These are phyloP conservation scores for Hydnomerulius pinastri DNA, from an alignment of 768 basidiomycete genomes.

Conservation along the genomic window DNA sequence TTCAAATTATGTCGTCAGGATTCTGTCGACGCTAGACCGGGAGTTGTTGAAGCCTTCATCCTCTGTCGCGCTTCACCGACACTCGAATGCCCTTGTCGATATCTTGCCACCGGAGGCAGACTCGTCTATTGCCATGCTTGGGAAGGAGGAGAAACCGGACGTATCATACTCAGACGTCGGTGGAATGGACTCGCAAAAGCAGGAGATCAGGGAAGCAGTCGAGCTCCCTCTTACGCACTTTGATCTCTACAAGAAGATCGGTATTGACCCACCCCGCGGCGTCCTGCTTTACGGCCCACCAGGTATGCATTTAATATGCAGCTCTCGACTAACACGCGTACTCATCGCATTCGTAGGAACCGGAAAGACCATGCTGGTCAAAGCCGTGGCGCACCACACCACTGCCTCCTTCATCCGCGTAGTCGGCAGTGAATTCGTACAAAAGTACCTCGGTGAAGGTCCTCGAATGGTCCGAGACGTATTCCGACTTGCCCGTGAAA, in stretches of 20 bases:
- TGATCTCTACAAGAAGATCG: conserved; percentile 98
- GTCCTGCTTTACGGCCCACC: conserved; percentile 97
- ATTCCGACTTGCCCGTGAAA: conserved; percentile 96
- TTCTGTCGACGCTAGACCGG: conserved; percentile 94
- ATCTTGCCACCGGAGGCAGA: conserved; percentile 98
- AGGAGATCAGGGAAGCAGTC: conserved; percentile 98
- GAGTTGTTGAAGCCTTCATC: conserved; percentile 97
- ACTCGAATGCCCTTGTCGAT: conserved; percentile 98
- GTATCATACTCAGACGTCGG: conserved; percentile 94
- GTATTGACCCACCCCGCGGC: conserved; percentile 97
- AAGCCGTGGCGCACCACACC: conserved; percentile 98
- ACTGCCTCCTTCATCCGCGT: conserved; percentile 98
- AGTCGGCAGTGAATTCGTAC: conserved; percentile 97
- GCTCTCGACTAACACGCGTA: neutral
- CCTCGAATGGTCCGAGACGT: conserved; percentile 99
- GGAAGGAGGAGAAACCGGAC: conserved; percentile 92
- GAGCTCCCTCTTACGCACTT: conserved; percentile 96
- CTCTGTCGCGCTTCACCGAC: conserved; percentile 97
- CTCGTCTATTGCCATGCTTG: conserved; percentile 94
- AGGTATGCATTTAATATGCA: conserved; percentile 47
- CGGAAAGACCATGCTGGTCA: conserved; percentile 99
- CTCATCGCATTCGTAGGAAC: conserved; percentile 62
- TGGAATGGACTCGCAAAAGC: conserved; percentile 97
- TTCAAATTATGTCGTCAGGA: conserved; percentile 97
- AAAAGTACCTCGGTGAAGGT: conserved; percentile 99